Conservation (phyloP, 1,284 basidiomycete species). For the Cronartium quercuum region DNA sequence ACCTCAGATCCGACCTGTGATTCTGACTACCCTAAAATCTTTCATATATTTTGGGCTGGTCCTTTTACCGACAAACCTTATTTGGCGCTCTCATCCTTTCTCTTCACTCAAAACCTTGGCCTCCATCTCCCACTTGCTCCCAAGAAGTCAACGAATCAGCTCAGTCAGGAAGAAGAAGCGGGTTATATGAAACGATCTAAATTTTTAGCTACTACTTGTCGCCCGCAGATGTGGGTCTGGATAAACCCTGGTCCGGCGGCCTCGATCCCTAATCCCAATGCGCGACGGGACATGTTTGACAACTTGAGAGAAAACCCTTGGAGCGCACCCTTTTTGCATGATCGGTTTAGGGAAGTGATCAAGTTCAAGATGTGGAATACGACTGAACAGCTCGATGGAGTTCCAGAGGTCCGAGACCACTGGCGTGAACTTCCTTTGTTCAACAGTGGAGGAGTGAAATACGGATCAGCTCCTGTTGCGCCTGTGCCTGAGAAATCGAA, state of each 20-base stretch:
- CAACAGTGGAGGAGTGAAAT: slow-evolving; percentile 67
- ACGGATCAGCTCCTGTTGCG: slow-evolving; percentile 47
- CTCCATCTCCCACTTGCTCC: slow-evolving; percentile 53
- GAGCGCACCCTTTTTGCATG: slow-evolving; percentile 75
- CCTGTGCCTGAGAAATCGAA: slow-evolving; percentile 40
- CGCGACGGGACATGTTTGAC: slow-evolving; percentile 62
- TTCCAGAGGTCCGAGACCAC: slow-evolving; percentile 67
- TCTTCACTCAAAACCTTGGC: slow-evolving; percentile 73
- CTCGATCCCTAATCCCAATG: slow-evolving; percentile 65
- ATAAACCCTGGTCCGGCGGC: slow-evolving; percentile 67
- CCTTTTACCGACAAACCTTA: slow-evolving; percentile 79
- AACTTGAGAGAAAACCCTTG: slow-evolving; percentile 69
- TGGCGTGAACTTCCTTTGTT: slow-evolving; percentile 66
- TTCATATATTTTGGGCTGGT: slow-evolving; percentile 81
- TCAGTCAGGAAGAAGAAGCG: slow-evolving; percentile 38
- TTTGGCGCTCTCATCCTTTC: slow-evolving; percentile 67
- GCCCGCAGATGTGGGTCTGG: slow-evolving; percentile 79
- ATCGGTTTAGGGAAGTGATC: slow-evolving; percentile 69
- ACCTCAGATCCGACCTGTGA: slow-evolving; percentile 57
- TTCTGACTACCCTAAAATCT: slow-evolving; percentile 63
- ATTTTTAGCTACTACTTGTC: slow-evolving; percentile 53
- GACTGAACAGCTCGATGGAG: slow-evolving; percentile 73
- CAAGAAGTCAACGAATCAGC: slow-evolving; percentile 19
- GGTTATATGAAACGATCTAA: slow-evolving; percentile 16
- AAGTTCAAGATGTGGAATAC: slow-evolving; percentile 86